Evolutionary conservation across 2,329 filamentous ascomycete genomes (phyloP), one percentile per base, ranked within the genome.

Genomic region (Ophiocordyceps australis): DNA sequence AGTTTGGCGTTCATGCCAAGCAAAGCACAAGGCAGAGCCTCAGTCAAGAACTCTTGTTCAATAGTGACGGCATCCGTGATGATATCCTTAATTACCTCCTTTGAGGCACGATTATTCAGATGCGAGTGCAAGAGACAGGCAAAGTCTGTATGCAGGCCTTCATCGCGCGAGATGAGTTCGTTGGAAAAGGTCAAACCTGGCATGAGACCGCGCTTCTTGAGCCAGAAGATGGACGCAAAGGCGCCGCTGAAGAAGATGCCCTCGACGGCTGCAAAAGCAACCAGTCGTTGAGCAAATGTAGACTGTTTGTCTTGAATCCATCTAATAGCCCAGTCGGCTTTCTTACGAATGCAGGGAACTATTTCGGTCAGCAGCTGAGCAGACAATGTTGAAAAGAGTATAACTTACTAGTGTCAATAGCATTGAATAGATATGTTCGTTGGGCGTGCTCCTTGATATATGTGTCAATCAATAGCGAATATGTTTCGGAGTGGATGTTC

Each of bases 131-230:
- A 64, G 29, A 98, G 68, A 57, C 89, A 98, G 40, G 89, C 89
- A 45, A 98, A 98, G 63, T 98, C 89, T 36, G 89, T 98, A 71
- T 98, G 89, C 41, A 98, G 81, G 53, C 89, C 89, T 68, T 98
- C 89, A 42, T 98, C 89, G 62, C 89, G 86, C 34, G 89, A 98
- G 62, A 98, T 98, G 46, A 98, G 78, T 65, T 98, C 89, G 64
- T 98, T 98, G 52, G 89, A 95, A 65, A 98, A 98, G 40, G 89
- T 95, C 35, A 98, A 69, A 42, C 89, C 89, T 24, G 89, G 79
- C 89, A 98, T 98, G 39, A 98, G 74, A 41, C 89, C 89, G 53
- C 91, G 89, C 76, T 98, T 98, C 80, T 95, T 98, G 47, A 98
- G 67, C 89, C 89, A 98, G 70, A 98, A 98, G 60, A 98, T 95